Evolutionary conservation across 139 green algal species (phyloP).

Genomic region (Trebouxia sp.): DNA sequence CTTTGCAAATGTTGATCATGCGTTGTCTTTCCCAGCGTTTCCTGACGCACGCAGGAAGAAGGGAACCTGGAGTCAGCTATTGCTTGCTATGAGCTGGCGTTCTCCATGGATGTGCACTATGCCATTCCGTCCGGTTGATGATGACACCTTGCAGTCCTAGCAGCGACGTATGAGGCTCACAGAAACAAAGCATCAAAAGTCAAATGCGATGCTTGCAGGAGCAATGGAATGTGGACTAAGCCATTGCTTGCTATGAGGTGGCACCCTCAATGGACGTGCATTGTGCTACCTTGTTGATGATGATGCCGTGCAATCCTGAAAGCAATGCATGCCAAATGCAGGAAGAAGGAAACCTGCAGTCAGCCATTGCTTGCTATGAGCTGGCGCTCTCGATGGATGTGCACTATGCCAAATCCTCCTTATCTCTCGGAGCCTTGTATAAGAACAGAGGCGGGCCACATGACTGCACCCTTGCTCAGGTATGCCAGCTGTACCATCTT

Average conservation of each 20-base stretch:
- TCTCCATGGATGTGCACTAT: not conserved
- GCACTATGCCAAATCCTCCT: constrained; percentile 24
- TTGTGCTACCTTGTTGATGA: not conserved
- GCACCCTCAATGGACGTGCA: not conserved
- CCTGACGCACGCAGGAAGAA: not conserved
- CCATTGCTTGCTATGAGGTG: not conserved
- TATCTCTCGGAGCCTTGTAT: constrained; percentile 3
- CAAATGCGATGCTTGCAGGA: not conserved
- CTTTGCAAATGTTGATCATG: not conserved
- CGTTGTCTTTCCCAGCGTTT: not conserved
- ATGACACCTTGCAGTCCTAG: not conserved
- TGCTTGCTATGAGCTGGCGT: constrained; percentile 15
- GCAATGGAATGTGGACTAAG: not conserved
- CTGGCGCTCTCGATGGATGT: constrained; percentile 17
- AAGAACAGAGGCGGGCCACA: not conserved
- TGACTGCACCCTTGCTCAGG: constrained; percentile 18
- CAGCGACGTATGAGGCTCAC: not conserved
- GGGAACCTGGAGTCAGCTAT: constrained; percentile 21
- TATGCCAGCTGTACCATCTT: not conserved
- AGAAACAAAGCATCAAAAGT: not conserved
- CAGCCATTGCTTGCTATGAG: constrained; percentile 26
- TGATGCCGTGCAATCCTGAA: not conserved
- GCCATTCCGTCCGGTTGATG: not conserved
- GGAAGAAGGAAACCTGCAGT: constrained; percentile 17
- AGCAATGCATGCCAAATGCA: not conserved